Evolutionary conservation across 73 alveolate genomes (phyloP).

Genomic region (Tetrahymena borealis): DNA sequence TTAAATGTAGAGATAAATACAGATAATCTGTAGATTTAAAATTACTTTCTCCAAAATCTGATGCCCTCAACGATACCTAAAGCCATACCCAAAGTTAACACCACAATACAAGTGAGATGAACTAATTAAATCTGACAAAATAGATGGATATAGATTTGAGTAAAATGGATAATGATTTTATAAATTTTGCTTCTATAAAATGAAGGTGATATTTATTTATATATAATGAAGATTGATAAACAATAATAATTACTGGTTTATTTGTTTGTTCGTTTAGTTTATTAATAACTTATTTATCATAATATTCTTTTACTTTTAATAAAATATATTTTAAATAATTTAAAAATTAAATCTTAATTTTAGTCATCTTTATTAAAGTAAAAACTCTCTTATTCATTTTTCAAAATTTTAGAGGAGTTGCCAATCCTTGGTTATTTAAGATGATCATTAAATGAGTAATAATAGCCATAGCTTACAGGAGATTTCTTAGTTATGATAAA

Average conservation of each 20-base stretch:
- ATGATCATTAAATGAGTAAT: background rate
- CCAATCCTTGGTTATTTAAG: background rate
- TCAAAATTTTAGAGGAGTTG: background rate
- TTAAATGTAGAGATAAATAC: background rate
- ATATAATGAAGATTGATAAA: too few species aligned
- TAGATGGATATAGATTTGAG: background rate
- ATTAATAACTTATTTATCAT: too few species aligned
- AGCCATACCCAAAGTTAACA: background rate
- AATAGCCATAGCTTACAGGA: background rate
- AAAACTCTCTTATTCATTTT: too few species aligned
- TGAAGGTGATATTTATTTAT: background rate
- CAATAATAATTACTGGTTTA: too few species aligned
- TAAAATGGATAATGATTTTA: background rate
- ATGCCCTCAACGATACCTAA: background rate
- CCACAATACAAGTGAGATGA: background rate
- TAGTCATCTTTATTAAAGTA: too few species aligned
- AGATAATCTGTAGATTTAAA: background rate
- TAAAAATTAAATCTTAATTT: too few species aligned
- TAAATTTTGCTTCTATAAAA: background rate
- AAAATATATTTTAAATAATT: too few species aligned
- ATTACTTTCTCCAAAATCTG: background rate
- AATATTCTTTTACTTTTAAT: too few species aligned
- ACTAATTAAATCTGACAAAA: background rate
- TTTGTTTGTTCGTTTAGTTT: too few species aligned
- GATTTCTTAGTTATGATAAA: background rate